Evolutionary conservation across 345 rosid genomes (phyloP).

Genomic region (Bretschneidera sinensis): DNA sequence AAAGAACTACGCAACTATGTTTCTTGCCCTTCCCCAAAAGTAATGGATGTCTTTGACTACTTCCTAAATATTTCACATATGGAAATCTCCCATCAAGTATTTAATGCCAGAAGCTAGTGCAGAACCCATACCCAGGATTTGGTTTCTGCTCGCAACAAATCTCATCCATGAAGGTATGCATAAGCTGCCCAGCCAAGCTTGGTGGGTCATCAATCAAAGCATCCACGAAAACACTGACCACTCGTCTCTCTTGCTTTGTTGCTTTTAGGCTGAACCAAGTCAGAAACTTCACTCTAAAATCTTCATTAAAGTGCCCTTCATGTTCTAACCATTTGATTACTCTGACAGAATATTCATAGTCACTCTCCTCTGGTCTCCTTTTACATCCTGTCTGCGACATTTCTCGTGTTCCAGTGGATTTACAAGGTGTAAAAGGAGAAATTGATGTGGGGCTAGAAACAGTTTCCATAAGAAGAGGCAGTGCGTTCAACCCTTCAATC

Average conservation of each 20-base stretch:
- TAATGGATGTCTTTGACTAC: no score
- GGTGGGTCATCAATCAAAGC: constrained; percentile 41
- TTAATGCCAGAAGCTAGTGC: constrained; percentile 29
- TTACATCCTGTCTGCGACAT: constrained; percentile 15
- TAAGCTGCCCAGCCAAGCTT: constrained; percentile 50
- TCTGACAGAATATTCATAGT: constrained; percentile 41
- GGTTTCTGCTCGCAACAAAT: constrained; percentile 32
- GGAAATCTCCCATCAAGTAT: no score
- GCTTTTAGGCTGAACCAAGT: constrained; percentile 69
- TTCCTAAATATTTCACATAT: no score
- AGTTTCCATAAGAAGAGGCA: constrained; percentile 8
- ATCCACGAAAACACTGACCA: constrained; percentile 49
- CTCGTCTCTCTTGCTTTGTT: constrained; percentile 44
- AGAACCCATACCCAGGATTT: constrained; percentile 23
- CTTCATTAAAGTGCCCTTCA: constrained; percentile 38
- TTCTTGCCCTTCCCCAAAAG: no score
- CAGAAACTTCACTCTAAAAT: constrained; percentile 55
- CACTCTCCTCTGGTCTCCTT: constrained; percentile 38
- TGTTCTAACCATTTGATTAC: constrained; percentile 46
- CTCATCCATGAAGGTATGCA: constrained; percentile 39
- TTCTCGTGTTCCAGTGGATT: constrained; percentile 24
- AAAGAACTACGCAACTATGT: no score
- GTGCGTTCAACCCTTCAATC: constrained; percentile 6
- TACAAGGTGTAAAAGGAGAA: constrained; percentile 42
- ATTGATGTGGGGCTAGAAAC: constrained; percentile 19